Evolutionary conservation across 2,329 filamentous ascomycete genomes (phyloP).

Genomic region (Tolypocladium ovalisporum): DNA sequence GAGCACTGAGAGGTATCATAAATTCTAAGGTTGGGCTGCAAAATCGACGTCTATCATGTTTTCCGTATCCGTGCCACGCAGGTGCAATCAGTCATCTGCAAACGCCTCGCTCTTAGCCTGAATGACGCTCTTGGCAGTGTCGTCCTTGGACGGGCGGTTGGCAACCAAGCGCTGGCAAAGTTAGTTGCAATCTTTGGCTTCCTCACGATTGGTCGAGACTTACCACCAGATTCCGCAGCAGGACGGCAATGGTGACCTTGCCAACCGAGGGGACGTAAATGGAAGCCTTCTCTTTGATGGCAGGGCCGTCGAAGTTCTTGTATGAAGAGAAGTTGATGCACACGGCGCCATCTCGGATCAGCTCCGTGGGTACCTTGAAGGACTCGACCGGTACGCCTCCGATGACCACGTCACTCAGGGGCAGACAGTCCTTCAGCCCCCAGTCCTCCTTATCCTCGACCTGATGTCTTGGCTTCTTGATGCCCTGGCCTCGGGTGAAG

Average conservation of each 20-base stretch:
- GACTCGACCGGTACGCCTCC: slow-evolving; percentile 79
- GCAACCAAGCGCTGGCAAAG: slow-evolving; percentile 36
- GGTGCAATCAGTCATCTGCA: slow-evolving; percentile 20
- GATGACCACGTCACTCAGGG: slow-evolving; percentile 88
- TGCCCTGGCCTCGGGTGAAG: slow-evolving; percentile 81
- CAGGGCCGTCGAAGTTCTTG: slow-evolving; percentile 78
- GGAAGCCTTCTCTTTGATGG: slow-evolving; percentile 88
- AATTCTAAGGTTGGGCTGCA: background rate
- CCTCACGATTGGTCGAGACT: slow-evolving; percentile 22
- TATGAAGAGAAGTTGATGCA: slow-evolving; percentile 98
- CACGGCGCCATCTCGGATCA: slow-evolving; percentile 83
- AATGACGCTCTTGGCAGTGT: slow-evolving; percentile 19
- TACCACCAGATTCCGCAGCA: slow-evolving; percentile 82
- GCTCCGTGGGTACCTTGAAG: slow-evolving; percentile 79
- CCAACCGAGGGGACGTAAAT: slow-evolving; percentile 96
- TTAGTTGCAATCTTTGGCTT: slow-evolving; percentile 10
- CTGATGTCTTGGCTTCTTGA: slow-evolving; percentile 77
- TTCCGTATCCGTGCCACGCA: background rate
- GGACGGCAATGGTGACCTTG: slow-evolving; percentile 90
- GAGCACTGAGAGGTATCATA: background rate
- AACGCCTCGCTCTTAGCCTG: slow-evolving; percentile 32
- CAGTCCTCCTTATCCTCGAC: slow-evolving; percentile 74
- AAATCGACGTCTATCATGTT: background rate
- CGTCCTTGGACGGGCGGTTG: slow-evolving; percentile 31
- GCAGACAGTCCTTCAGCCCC: slow-evolving; percentile 69